Evolutionary conservation across 169 alveolate species (phyloP), one percentile per base, ranked within the genome.

Genomic region (Babesia gibsoni): DNA sequence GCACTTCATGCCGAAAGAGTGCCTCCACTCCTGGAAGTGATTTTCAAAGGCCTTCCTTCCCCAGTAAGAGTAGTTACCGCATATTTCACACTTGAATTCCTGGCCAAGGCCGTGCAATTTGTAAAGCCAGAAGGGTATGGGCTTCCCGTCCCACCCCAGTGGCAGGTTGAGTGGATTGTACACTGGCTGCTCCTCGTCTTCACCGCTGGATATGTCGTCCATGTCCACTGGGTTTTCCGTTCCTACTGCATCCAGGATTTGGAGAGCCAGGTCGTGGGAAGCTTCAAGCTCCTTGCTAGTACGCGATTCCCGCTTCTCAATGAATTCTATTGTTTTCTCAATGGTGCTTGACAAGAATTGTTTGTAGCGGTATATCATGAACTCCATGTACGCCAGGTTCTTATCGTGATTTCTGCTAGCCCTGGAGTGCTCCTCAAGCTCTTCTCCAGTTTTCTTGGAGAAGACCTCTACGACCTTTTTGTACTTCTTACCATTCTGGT

Each of bases 61-160:
- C 99, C 99, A 98, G 90, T 98, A 98, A 27, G 98, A 92, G 65
- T 96, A 97, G 67, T 97, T 97, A 8, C 99, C 99, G 88, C 99
- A 98, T 27, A 97, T 97, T 83, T 98, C 99, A 67, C 99, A 97
- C 83, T 95, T 96, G 88, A 93, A 96, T 84, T 96, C 99, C 56
- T 94, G 89, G n/a, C 99, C 99, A 49, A 96, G 89, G 4, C 99
- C 99, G 75, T 97, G 99, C 39, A 97, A 91, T 72, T 98, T 98
- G 91, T 96, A 98, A 50, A 98, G 92, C 99, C 99, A 98, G 85
- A 94, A 98, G 9, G 99, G 99, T 43, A 98, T 94, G 16, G 99
- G 99, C 74, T 95, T 96, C 22, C 99, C 99, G 84, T 98, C 99
- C 95, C 97, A 96, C 5, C 99, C 99, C 29, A 96, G 90, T 8